These are phyloP conservation scores for Plantago rigida DNA, from an alignment of 305 asterid species.

Conservation along the genomic window DNA sequence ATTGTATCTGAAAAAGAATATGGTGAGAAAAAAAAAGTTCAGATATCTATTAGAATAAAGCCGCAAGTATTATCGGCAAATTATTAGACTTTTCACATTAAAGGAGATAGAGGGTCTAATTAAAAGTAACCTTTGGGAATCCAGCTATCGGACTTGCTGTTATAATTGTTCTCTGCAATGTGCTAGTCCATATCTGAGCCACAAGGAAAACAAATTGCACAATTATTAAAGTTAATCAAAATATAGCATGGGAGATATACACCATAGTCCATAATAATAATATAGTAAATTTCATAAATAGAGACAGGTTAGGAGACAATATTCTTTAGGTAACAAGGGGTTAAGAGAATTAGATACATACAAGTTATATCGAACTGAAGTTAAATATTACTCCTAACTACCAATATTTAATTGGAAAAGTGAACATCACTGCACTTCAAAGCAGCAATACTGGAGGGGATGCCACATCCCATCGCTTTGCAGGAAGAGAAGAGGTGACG, in stretches of 20 bases:
- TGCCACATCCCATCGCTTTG: no score
- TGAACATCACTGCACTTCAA: not conserved
- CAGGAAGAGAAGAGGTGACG: no score
- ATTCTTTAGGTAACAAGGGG: not conserved
- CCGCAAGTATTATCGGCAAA: constrained; percentile 16
- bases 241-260: constrained; percentile 9
- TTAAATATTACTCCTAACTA: not conserved
- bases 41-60: constrained; percentile 19
- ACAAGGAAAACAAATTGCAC: constrained; percentile 22
- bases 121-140: constrained; percentile 72
- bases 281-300: no score
- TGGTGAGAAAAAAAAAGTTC: constrained; percentile 7
- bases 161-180: constrained; percentile 88
- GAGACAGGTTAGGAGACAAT: not conserved
- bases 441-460: no score
- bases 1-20: constrained; percentile 61
- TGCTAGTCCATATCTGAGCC: constrained; percentile 94
- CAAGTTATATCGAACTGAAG: not conserved
- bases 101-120: constrained; percentile 14
- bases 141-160: constrained; percentile 81
- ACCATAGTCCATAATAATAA: constrained; percentile 1
- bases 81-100: constrained; percentile 11
- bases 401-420: not conserved
- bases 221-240: constrained; percentile 18
- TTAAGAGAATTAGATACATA: not conserved